Conservation (phyloP, 352 stramenopile genomes). For the Globisporangium cylindrosporum region DNA sequence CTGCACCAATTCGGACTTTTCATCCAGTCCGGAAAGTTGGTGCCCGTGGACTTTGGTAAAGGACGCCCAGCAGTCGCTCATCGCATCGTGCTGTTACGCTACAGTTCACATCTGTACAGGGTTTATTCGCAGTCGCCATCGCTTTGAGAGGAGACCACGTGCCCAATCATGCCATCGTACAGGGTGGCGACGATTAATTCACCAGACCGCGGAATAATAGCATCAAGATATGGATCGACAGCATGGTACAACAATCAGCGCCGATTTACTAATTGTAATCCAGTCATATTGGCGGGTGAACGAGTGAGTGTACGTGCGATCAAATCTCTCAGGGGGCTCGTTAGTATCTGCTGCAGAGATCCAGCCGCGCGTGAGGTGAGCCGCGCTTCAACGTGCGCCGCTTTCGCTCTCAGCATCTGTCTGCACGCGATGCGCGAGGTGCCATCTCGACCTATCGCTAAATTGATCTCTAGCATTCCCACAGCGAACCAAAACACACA, state of each 20-base stretch:
- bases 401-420: constrained; percentile 1
- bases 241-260: not conserved
- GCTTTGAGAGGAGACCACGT: not conserved
- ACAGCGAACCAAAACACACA: not conserved
- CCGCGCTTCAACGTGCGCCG: not conserved
- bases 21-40: not conserved
- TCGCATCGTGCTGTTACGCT: constrained; percentile 2
- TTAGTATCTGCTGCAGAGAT: not conserved
- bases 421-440: not conserved
- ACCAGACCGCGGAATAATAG: not conserved
- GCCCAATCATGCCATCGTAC: not conserved
- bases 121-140: not conserved
- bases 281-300: not conserved
- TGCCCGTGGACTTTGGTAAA: not conserved
- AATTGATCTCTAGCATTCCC: not conserved
- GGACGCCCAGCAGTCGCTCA: not conserved
- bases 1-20: not conserved
- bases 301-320: not conserved
- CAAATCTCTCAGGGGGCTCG: not conserved
- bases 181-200: not conserved
- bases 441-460: not conserved
- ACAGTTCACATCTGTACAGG: not conserved
- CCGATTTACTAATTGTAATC: constrained; percentile 1
- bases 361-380: not conserved
- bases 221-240: not conserved